These are phyloP conservation scores for Escovopsis weberi DNA, from an alignment of 2,329 filamentous ascomycete genomes.

Conservation along the genomic window DNA sequence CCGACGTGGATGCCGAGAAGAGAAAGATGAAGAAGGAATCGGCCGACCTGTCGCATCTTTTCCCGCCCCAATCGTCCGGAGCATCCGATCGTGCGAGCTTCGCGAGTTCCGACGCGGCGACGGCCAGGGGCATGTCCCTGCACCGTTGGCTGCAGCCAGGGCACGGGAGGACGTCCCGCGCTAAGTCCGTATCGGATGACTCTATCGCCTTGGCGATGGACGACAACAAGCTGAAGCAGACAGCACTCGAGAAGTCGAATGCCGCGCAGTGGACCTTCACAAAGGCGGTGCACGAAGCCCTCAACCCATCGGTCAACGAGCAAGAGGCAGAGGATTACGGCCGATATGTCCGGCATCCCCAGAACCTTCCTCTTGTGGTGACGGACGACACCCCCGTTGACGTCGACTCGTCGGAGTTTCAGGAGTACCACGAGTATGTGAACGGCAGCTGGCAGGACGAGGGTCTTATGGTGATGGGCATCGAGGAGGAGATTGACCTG, in stretches of 20 bases:
- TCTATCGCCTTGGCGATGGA: constrained; percentile 1
- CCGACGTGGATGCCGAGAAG: constrained; percentile 45
- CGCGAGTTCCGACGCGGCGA: constrained; percentile 22
- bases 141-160: constrained; percentile 47
- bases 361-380: constrained; percentile 72
- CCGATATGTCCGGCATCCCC: constrained; percentile 77
- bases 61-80: constrained; percentile 9
- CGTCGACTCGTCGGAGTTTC: constrained; percentile 50
- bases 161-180: constrained; percentile 19
- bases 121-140: constrained; percentile 35
- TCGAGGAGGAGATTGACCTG: constrained; percentile 30
- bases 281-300: constrained; percentile 69
- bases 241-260: constrained; percentile 58
- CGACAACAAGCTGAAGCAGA: constrained; percentile 35
- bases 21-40: constrained; percentile 53
- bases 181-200: constrained; percentile 1
- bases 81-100: constrained; percentile 28
- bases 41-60: constrained; percentile 23
- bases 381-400: constrained; percentile 50
- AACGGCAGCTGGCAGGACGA: constrained; percentile 52
- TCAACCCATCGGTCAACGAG: constrained; percentile 67
- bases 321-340: constrained; percentile 76
- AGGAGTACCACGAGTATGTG: constrained; percentile 72
- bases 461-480: constrained; percentile 37
- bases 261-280: constrained; percentile 80